These are phyloP conservation scores for Asterochloris erici DNA, from an alignment of 139 green algal genomes.

Conservation along the genomic window DNA sequence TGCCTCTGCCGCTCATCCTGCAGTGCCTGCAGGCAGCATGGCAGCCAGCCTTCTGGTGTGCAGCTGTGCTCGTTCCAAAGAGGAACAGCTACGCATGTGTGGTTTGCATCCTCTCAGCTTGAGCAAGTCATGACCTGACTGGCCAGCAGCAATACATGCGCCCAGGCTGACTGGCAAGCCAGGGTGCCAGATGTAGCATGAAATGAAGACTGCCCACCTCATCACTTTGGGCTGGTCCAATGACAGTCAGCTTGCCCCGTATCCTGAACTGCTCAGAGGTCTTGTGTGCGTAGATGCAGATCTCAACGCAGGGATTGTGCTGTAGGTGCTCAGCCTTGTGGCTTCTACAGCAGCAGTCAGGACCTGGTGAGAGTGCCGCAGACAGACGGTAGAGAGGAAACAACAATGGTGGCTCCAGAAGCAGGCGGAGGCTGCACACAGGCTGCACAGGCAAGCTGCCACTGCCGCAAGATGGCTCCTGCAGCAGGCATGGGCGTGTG, in stretches of 20 bases:
- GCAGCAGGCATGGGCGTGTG: too few species aligned
- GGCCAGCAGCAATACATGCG: neutral
- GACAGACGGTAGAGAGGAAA: neutral
- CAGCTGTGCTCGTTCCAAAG: neutral
- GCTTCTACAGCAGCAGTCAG: neutral
- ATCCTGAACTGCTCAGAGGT: constrained; percentile 14
- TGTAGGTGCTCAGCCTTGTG: constrained; percentile 3
- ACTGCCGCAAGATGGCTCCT: neutral
- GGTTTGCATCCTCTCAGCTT: neutral
- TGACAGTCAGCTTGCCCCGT: neutral
- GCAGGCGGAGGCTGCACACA: neutral
- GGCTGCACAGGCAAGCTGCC: neutral
- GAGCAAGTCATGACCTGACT: neutral
- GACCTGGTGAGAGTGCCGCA: neutral
- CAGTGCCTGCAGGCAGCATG: too few species aligned
- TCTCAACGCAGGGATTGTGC: neutral
- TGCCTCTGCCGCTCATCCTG: too few species aligned
- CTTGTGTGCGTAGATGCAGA: neutral
- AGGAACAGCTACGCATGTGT: neutral
- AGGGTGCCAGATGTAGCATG: neutral
- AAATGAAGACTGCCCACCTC: neutral
- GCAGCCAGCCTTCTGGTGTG: too few species aligned
- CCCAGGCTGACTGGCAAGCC: neutral
- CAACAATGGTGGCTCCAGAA: neutral
- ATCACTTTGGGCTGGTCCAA: neutral